phyloP scores from a whole-genome alignment of 1,284 basidiomycete genomes.

The Inonotus obliquus region DNA sequence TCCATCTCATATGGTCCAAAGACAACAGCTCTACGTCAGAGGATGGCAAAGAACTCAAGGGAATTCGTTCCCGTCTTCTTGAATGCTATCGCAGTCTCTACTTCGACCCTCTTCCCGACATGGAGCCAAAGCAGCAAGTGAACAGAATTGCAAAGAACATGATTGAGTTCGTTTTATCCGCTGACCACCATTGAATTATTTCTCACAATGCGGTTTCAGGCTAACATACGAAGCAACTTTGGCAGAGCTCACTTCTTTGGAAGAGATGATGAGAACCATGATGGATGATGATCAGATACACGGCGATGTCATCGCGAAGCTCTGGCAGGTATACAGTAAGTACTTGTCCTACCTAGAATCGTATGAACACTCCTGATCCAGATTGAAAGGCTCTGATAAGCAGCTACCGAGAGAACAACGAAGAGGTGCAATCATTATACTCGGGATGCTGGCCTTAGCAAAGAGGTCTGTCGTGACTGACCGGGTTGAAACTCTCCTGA shows the following conservation, averaged over 20 bases:
- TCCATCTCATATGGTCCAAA: slow-evolving; percentile 97
- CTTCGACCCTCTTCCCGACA: slow-evolving; percentile 73
- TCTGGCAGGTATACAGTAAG: slow-evolving; percentile 95
- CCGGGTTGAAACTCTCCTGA: slow-evolving; percentile 80
- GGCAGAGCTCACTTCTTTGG: slow-evolving; percentile 93
- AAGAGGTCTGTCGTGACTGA: slow-evolving; percentile 84
- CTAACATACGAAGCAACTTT: slow-evolving; percentile 88
- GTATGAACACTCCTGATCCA: neutral
- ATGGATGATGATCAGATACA: slow-evolving; percentile 85
- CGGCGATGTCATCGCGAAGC: slow-evolving; percentile 79
- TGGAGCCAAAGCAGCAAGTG: slow-evolving; percentile 81
- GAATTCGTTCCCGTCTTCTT: slow-evolving; percentile 81
- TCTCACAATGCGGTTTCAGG: slow-evolving; percentile 36
- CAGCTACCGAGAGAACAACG: slow-evolving; percentile 79
- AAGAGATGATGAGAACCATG: slow-evolving; percentile 95
- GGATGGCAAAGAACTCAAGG: slow-evolving; percentile 86
- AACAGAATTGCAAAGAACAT: slow-evolving; percentile 97
- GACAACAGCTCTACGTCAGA: slow-evolving; percentile 85
- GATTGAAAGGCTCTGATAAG: slow-evolving; percentile 57
- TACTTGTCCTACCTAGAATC: slow-evolving; percentile 17
- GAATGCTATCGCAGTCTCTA: slow-evolving; percentile 90
- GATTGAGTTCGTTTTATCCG: slow-evolving; percentile 69
- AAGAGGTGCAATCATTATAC: slow-evolving; percentile 89
- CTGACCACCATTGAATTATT: neutral
- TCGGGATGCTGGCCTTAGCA: slow-evolving; percentile 93